Evolutionary conservation across 805 yeast genomes (phyloP).

Genomic region (Hanseniaspora lachancei): DNA sequence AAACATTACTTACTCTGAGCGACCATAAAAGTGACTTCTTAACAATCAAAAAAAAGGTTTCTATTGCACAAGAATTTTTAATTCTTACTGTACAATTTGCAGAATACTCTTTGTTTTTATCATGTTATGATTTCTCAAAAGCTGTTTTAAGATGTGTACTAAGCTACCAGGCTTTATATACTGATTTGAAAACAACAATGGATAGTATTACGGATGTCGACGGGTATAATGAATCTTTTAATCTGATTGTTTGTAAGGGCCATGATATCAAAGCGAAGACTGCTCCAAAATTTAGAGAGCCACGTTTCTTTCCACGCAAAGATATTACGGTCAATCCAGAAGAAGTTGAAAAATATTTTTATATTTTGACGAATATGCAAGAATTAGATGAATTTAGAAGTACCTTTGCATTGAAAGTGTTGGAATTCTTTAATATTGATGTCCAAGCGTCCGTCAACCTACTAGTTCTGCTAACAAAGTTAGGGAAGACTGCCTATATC

Average conservation of each 20-base stretch:
- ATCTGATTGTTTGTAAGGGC: not conserved
- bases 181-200: not conserved
- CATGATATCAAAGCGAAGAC: not conserved
- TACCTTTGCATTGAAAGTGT: not conserved
- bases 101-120: not conserved
- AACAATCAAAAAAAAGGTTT: not conserved
- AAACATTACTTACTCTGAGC: not conserved
- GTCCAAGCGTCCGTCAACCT: not conserved
- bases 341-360: not conserved
- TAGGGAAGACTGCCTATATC: not conserved
- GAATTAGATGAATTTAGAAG: not conserved
- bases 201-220: not conserved
- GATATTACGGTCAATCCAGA: not conserved
- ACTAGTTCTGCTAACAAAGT: not conserved
- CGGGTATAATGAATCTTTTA: not conserved
- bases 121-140: not conserved
- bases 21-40: not conserved
- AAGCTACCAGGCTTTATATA: not conserved
- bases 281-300: not conserved
- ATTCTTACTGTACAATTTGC: not conserved
- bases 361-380: not conserved
- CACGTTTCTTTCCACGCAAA: not conserved
- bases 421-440: not conserved
- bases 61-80: not conserved
- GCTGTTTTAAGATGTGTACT: not conserved